These are phyloP conservation scores for Tricholoma bakamatsutake DNA, from an alignment of 768 basidiomycete species.

Conservation along the genomic window DNA sequence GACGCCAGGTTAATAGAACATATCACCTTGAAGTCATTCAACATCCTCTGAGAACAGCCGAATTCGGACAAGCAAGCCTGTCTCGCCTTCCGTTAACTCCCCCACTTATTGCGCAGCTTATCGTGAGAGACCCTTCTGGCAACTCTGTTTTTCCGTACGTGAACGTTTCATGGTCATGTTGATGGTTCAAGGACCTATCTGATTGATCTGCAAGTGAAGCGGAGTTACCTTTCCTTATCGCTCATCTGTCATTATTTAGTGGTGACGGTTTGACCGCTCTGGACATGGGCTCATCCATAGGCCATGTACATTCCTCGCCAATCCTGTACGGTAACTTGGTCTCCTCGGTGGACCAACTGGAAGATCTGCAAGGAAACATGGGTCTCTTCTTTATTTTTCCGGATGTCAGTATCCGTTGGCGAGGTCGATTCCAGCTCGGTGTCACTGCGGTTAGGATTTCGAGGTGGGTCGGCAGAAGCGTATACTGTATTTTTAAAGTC, in stretches of 20 bases:
- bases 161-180: constrained; percentile 7
- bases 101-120: constrained; percentile 75
- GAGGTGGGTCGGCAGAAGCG: constrained; percentile 43
- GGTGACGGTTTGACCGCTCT: constrained; percentile 59
- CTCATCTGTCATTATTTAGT: constrained; percentile 71
- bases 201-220: constrained; percentile 50
- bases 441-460: constrained; percentile 70
- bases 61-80: constrained; percentile 68
- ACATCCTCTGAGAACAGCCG: constrained; percentile 76
- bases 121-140: constrained; percentile 65
- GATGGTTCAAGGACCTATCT: constrained; percentile 4
- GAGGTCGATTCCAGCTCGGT: constrained; percentile 71
- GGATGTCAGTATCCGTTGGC: constrained; percentile 80
- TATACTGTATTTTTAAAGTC: constrained; percentile 14
- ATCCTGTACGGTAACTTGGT: constrained; percentile 84
- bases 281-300: constrained; percentile 59
- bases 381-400: constrained; percentile 90
- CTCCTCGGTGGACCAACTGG: constrained; percentile 71
- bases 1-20: constrained; percentile 32
- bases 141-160: constrained; percentile 77
- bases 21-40: constrained; percentile 86
- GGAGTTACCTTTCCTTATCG: constrained; percentile 84
- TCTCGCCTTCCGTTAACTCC: constrained; percentile 83
- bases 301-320: constrained; percentile 43
- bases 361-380: constrained; percentile 72